Base-by-base conservation (phyloP, 208 protist genomes). In the Blastocrithidia nonstop region DNA sequence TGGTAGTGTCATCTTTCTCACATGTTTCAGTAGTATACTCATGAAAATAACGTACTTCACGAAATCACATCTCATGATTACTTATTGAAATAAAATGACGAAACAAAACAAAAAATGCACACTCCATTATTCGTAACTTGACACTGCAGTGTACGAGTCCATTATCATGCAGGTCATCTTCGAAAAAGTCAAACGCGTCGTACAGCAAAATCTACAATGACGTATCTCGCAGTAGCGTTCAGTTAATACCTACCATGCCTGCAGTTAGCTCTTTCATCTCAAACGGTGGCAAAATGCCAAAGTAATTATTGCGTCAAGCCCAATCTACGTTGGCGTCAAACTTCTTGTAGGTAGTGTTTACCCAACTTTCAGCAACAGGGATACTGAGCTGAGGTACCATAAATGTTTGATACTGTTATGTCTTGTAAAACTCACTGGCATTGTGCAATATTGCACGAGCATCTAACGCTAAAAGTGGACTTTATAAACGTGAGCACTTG, bases 101-200 rank as follows among this genome's bases (percentile, higher is more conserved):
- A 42, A 71, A 72, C 20, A 86, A 66, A 23, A 91, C 47, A 43
- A 85, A 87, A 56, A 91, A 82, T 19, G 71, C 69, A 19, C 20
- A 50, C 15, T 59, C 35, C 81, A 91, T 91, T 15, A 71, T 71
- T 29, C 81, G 72, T 24, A 78, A 63, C 52, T 80, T 75, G 21
- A 91, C 51, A 23, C 63, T 74, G 55, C 70, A 65, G 27, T 11
- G 42, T 11, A 80, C 57, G 36, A 86, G 51, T 25, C 81, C 81
- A 45, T 71, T 50, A 38, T 91, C 81, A 50, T 87, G 81, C 8
- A 91, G 32, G 48, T 91, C 81, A 53, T 91, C 82, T 53, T 92
- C 77, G 47, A 87, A 66, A 9, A 85, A 50, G 23, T 81, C 66
- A 43, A 92, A 76, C 19, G 58, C 61, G 21, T 70, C 65, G 50